These are phyloP conservation scores for Hansfordia pulvinata DNA, from an alignment of 2,329 filamentous ascomycete species.

Conservation along the genomic window DNA sequence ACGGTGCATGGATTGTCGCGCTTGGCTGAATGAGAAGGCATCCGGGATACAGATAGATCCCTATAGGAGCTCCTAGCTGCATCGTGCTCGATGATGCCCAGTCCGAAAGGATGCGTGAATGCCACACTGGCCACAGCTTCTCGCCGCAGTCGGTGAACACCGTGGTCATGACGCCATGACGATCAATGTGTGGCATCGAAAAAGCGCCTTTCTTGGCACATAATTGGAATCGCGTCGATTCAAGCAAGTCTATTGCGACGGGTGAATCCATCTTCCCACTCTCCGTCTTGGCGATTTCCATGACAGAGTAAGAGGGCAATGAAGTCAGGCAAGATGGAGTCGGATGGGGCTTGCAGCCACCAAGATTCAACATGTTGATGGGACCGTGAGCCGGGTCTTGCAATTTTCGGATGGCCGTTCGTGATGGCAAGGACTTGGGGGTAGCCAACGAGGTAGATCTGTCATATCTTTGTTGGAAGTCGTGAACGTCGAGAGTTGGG, in stretches of 20 bases:
- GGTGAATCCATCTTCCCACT: neutral
- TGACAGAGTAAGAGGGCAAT: neutral
- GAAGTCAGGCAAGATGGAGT: neutral
- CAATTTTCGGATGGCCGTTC: no score
- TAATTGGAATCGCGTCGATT: no score
- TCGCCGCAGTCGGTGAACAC: neutral
- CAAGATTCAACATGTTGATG: neutral
- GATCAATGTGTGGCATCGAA: constrained; percentile 1
- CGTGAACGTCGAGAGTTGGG: no score
- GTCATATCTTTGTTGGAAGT: no score
- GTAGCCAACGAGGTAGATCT: no score
- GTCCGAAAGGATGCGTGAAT: neutral
- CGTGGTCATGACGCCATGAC: neutral
- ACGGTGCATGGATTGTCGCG: constrained; percentile 1
- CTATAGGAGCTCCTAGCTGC: neutral
- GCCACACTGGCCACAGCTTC: constrained; percentile 1
- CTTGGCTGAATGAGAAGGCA: neutral
- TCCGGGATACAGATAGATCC: neutral
- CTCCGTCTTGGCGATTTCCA: neutral
- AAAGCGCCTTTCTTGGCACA: neutral
- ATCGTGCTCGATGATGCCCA: neutral
- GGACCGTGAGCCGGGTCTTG: neutral
- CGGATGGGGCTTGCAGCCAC: neutral
- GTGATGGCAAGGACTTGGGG: no score
- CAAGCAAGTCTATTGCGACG: no score